Base-by-base conservation (phyloP, 768 basidiomycete species). In the Auriscalpium microsporum region DNA sequence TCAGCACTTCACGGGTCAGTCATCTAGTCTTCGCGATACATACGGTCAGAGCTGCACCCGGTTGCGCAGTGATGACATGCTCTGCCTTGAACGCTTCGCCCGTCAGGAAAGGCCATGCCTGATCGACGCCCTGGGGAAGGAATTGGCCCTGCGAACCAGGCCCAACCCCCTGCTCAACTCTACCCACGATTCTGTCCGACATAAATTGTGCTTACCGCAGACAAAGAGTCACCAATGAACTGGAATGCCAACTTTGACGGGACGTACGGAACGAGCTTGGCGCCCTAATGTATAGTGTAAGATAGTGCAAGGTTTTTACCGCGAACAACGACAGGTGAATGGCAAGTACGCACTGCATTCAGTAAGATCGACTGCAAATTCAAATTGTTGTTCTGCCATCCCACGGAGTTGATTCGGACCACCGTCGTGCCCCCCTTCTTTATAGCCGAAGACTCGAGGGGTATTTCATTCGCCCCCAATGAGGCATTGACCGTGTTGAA, bases 381-480 rank as follows among this genome's bases (percentile, higher is more conserved):
- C 49, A 81, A 73, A 9, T 78, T 73, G 60, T 82, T 81, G 59
- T 81, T 74, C 64, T 81, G 77, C 80, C 81, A 83, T 17, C 81
- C 80, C 57, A 80, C 73, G 6, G 74, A 76, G 53, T 81, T 78
- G 52, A 82, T 66, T 13, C 78, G 64, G 3, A 80, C 69, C 13
- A 75, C 67, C 13, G 65, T 68, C 5, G 66, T 58, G 17, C 56
- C 14, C 35, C 17, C 8, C 34, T 45, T 21, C 50, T 19, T 40
- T 19, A 11, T 38, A 40, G 21, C 16, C 36, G 5, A 2, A 23
- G 14, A 8, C 35, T 37, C 16, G 8, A 81, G 57, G 0, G 77
- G 75, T 37, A 82, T 75, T 8, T 35, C 47, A 56, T 81, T 81
- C 7, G 67, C 57, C 2, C 79, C 80, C 13, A 66, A 68, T 2